Conservation (phyloP, 2,329 filamentous ascomycete genomes). For the Mollisiaceae sp. region DNA sequence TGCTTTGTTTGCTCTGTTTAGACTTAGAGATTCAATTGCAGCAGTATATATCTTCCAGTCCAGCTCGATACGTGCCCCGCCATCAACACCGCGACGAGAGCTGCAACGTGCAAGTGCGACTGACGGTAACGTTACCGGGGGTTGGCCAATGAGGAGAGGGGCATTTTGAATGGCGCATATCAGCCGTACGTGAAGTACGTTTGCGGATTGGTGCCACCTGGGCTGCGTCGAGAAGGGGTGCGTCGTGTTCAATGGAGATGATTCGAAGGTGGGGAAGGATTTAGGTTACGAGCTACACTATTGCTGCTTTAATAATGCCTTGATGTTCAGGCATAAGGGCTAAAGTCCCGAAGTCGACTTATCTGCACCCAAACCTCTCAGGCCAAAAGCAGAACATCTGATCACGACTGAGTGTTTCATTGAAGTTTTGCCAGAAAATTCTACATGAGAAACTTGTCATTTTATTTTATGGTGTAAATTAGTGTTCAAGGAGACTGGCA, state of each 20-base stretch:
- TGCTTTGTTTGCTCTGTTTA: not conserved
- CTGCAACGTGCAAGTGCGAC: conserved; percentile 6
- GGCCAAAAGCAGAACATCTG: not conserved
- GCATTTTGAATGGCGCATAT: not conserved
- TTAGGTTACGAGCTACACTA: no score
- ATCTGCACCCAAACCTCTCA: not conserved
- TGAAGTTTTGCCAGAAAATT: not conserved
- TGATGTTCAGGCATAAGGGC: not conserved
- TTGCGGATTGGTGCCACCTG: not conserved
- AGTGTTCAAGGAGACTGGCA: not conserved
- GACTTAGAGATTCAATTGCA: no score
- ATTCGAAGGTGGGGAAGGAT: not conserved
- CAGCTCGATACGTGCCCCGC: not conserved
- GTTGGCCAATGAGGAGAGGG: not conserved
- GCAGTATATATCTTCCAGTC: not conserved
- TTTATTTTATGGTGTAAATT: not conserved
- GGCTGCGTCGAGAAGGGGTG: not conserved
- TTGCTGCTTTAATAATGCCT: not conserved
- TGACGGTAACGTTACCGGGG: conserved; percentile 7
- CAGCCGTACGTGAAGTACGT: not conserved
- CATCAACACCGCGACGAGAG: not conserved
- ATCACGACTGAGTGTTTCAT: not conserved
- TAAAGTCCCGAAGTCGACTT: not conserved
- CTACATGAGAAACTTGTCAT: not conserved
- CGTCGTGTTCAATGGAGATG: not conserved